Percentiles rank a stretch among this genome's conserved stretches.
Evolutionary conservation across 2,329 filamentous ascomycete genomes (phyloP).

Genomic region (Chalara sp.): DNA sequence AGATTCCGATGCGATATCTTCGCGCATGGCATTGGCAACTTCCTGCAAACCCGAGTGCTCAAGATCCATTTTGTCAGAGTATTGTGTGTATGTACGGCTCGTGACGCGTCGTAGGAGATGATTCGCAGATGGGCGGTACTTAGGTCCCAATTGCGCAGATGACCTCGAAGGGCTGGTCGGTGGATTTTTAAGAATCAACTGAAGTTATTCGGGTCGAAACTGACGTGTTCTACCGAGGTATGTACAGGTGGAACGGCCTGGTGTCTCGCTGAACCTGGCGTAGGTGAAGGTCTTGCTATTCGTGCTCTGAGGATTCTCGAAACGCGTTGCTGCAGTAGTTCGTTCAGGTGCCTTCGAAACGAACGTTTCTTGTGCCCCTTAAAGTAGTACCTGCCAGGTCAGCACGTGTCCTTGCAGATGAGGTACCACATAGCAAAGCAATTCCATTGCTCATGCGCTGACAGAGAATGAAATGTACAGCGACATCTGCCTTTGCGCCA

Average conservation of each 20-base stretch:
- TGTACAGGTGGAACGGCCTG: conserved; percentile 23
- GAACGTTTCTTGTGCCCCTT: conserved; percentile 25
- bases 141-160: conserved; percentile 23
- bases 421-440: conserved; percentile 19
- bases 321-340: conserved; percentile 28
- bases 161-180: conserved; percentile 25
- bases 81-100: conserved; percentile 16
- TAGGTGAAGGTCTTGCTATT: conserved; percentile 5
- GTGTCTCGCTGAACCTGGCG: conserved; percentile 10
- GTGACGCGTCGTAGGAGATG: conserved; percentile 20
- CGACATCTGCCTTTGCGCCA: conserved; percentile 4
- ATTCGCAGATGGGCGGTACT: conserved; percentile 20
- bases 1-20: conserved; percentile 18
- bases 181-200: conserved; percentile 23
- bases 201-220: conserved; percentile 18
- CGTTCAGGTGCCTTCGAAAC: conserved; percentile 19
- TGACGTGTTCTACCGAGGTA: conserved; percentile 28
- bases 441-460: conserved; percentile 15
- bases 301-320: conserved; percentile 22
- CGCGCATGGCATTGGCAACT: conserved; percentile 29
- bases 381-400: conserved; percentile 25
- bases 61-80: conserved; percentile 28
- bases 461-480: conserved; percentile 18
- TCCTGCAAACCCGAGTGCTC: conserved; percentile 29
- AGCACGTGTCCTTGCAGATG: conserved; percentile 29